These are phyloP conservation scores for Puccinia polysora DNA, from an alignment of 1,284 basidiomycete species.

Conservation along the genomic window DNA sequence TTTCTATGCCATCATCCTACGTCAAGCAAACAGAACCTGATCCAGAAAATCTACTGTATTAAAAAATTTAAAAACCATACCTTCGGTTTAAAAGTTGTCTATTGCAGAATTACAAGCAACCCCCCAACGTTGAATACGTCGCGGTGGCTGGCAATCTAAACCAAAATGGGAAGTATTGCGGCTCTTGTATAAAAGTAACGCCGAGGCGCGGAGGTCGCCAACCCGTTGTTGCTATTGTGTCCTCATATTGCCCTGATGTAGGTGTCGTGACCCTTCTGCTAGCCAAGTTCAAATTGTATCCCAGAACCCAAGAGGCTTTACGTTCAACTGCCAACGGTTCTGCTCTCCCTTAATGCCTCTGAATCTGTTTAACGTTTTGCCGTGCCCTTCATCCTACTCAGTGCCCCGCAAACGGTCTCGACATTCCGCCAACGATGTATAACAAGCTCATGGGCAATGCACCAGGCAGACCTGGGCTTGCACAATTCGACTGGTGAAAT, in stretches of 20 bases:
- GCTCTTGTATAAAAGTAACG: conserved; percentile 20
- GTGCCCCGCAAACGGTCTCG: conserved; percentile 10
- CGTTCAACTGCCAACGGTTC: not conserved
- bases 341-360: not conserved
- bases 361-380: not conserved
- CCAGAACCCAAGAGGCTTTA: too few species aligned
- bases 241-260: conserved; percentile 26
- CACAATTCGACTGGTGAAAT: conserved; percentile 8
- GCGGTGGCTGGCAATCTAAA: conserved; percentile 15
- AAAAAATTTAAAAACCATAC: not conserved
- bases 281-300: not conserved
- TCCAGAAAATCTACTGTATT: not conserved
- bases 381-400: not conserved
- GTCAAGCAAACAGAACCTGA: not conserved
- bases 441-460: conserved; percentile 9
- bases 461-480: not conserved
- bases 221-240: conserved; percentile 15
- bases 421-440: conserved; percentile 17
- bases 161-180: conserved; percentile 12
- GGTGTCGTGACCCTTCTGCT: not conserved
- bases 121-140: not conserved
- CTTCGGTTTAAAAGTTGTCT: conserved; percentile 20
- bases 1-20: not conserved
- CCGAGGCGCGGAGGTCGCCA: not conserved
- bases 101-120: conserved; percentile 25